phyloP scores from a whole-genome alignment of 306 rosid genomes.

The Rosa chinensis region DNA sequence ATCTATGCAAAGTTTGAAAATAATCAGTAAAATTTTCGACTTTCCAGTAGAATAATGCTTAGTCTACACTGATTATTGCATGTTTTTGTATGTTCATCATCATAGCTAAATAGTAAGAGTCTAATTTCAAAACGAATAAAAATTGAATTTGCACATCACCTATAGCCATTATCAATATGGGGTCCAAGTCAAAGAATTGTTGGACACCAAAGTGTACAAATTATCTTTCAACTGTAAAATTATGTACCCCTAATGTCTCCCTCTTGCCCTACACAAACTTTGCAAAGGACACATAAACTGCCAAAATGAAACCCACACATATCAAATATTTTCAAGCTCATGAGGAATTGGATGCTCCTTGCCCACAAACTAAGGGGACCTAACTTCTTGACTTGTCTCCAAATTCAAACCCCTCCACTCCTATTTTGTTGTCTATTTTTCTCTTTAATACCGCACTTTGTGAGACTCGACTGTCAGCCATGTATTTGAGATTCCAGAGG shows the following conservation, averaged over 20 bases:
- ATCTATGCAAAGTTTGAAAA: constrained; percentile 15
- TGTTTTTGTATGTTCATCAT: constrained; percentile 1
- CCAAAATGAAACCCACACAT: constrained; percentile 24
- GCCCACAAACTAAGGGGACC: constrained; percentile 4
- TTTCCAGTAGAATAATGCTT: constrained; percentile 14
- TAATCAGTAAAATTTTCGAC: background rate
- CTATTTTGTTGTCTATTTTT: constrained; percentile 11
- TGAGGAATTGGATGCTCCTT: constrained; percentile 19
- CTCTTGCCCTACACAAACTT: constrained; percentile 31
- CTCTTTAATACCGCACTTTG: background rate
- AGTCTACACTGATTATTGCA: constrained; percentile 14
- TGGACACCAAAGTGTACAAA: constrained; percentile 29
- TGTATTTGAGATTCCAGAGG: background rate
- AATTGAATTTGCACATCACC: background rate
- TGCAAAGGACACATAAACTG: constrained; percentile 25
- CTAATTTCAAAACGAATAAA: background rate
- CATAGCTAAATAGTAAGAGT: constrained; percentile 4
- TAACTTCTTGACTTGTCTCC: constrained; percentile 15
- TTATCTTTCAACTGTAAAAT: constrained; percentile 30
- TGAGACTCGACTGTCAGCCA: constrained; percentile 7
- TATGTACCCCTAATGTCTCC: constrained; percentile 35
- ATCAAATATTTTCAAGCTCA: background rate
- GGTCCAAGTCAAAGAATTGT: constrained; percentile 26
- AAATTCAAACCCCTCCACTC: constrained; percentile 20
- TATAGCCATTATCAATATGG: constrained; percentile 8